Base-by-base conservation (phyloP, 371 early-diverging fungal genomes). In the Actinomortierella ambigua region DNA sequence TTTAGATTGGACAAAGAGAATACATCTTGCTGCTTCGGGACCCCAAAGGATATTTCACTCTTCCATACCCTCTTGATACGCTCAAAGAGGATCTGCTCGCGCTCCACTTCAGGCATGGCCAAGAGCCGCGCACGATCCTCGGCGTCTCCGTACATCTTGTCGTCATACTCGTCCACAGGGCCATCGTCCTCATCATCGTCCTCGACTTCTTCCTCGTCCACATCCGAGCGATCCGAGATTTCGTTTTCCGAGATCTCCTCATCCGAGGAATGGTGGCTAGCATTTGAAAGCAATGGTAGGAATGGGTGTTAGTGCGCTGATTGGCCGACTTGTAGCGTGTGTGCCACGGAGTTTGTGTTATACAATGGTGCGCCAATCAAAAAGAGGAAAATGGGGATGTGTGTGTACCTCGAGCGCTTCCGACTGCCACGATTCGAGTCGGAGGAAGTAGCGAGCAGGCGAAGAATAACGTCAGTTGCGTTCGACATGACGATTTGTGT, bases 11-110 rank as follows among this genome's bases (percentile, higher is more conserved):
- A n/a, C n/a, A n/a, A n/a, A n/a, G n/a, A n/a, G n/a, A n/a, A n/a
- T n/a, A n/a, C n/a, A n/a, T n/a, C n/a, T n/a, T n/a, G n/a, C n/a
- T n/a, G n/a, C n/a, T n/a, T n/a, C n/a, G n/a, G n/a, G n/a, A n/a
- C n/a, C n/a, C n/a, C n/a, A n/a, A n/a, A n/a, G n/a, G n/a, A n/a
- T n/a, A n/a, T n/a, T n/a, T n/a, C n/a, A n/a, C n/a, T n/a, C n/a
- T n/a, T n/a, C n/a, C n/a, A n/a, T 75, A 86, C 76, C 70, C 84
- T 82, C 57, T 92, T 92, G 43, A 88, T 88, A 54, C 93, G 89
- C 53, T 92, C 93, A 48, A 85, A 81, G 29, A 92, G 70, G 68
- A 92, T 90, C 34, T 83, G 81, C 63, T 92, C 93, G 69, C 93
- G 85, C 54, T 92, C 90, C 6, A 91, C 84, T 77, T 92, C 92